Percentiles rank a stretch among this genome's conserved stretches.
These are phyloP conservation scores for Parastagonospora nodorum DNA, from an alignment of 2,329 filamentous ascomycete species.

Conservation along the genomic window DNA sequence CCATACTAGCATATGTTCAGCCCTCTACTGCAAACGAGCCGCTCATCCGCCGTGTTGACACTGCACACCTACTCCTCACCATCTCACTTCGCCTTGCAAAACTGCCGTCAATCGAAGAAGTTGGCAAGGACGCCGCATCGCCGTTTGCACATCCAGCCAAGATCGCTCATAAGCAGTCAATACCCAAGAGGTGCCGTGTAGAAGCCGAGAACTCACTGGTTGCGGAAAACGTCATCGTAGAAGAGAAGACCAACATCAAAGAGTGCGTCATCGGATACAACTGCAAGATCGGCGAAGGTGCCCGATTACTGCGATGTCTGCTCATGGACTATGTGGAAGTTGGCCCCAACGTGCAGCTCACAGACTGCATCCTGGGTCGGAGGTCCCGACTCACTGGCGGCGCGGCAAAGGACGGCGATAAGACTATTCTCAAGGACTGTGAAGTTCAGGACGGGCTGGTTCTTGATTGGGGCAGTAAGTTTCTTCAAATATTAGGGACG, in stretches of 20 bases:
- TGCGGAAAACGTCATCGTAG: conserved; percentile 85
- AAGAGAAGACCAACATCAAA: conserved; percentile 90
- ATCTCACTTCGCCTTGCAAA: conserved; percentile 88
- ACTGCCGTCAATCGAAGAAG: conserved; percentile 71
- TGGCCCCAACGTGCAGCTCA: conserved; percentile 82
- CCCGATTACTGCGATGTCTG: conserved; percentile 82
- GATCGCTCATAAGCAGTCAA: conserved; percentile 79
- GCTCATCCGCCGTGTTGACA: conserved; percentile 87
- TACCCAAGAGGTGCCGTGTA: conserved; percentile 81
- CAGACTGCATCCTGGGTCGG: conserved; percentile 83
- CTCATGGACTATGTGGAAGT: conserved; percentile 91
- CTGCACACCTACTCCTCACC: conserved; percentile 76
- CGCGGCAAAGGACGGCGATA: conserved; percentile 53
- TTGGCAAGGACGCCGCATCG: conserved; percentile 57
- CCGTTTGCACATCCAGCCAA: conserved; percentile 80
- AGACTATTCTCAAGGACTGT: conserved; percentile 76
- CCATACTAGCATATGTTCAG: conserved; percentile 83
- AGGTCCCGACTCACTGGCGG: conserved; percentile 82
- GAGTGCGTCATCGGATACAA: conserved; percentile 86
- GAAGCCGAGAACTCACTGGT: conserved; percentile 81
- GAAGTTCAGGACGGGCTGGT: conserved; percentile 88
- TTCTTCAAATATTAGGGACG: background rate
- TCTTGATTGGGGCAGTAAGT: conserved; percentile 71
- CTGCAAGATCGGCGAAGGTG: conserved; percentile 85
- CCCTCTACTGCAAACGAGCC: conserved; percentile 62